A percentile compares a stretch with the other conserved stretches of the same genome.
phyloP scores from a whole-genome alignment of 768 basidiomycete species.

The Pleurotus giganteus region DNA sequence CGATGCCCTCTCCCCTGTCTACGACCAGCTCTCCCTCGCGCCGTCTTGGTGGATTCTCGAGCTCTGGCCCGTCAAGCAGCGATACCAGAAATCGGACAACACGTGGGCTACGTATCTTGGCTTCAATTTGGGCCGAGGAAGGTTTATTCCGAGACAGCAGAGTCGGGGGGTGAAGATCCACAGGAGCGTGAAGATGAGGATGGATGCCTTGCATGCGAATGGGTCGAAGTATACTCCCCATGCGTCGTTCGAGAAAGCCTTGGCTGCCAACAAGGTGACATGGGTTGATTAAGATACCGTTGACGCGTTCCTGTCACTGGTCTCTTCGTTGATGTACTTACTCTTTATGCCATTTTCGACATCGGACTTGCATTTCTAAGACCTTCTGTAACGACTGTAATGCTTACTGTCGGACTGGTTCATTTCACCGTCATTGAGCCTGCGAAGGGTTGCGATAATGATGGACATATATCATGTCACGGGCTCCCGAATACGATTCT shows the following conservation, averaged over 20 bases:
- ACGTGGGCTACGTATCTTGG: constrained; percentile 25
- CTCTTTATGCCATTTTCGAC: no score
- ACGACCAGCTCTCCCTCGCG: constrained; percentile 47
- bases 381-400: no score
- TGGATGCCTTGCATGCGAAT: constrained; percentile 42
- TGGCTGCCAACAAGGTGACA: constrained; percentile 11
- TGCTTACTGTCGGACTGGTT: no score
- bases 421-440: no score
- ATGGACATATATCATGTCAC: no score
- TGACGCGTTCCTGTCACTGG: no score
- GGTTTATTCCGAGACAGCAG: constrained; percentile 39
- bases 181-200: constrained; percentile 48
- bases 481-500: no score
- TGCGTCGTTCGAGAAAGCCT: constrained; percentile 30
- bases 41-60: constrained; percentile 65
- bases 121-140: constrained; percentile 34
- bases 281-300: constrained; percentile 36
- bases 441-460: no score
- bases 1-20: constrained; percentile 46
- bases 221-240: constrained; percentile 36
- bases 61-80: constrained; percentile 34
- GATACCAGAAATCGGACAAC: constrained; percentile 31
- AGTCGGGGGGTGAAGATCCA: constrained; percentile 41
- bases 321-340: no score
- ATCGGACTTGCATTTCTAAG: no score